phyloP scores from a whole-genome alignment of 2,329 filamentous ascomycete species.

The Periconia sp. region DNA sequence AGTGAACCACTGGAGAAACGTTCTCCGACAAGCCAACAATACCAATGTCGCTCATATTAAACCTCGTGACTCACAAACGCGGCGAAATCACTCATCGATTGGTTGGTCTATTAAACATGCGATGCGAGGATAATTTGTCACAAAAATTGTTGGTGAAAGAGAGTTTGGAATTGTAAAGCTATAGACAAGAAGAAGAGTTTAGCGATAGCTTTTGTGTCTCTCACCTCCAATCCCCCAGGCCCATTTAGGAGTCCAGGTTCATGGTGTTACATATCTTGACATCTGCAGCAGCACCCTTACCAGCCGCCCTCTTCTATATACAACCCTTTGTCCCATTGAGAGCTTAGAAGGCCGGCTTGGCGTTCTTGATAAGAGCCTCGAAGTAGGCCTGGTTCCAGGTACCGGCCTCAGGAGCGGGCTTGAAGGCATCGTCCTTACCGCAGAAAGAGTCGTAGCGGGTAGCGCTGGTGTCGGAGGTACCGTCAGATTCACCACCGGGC shows the following conservation, averaged over 20 bases:
- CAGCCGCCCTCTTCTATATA: constrained; percentile 15
- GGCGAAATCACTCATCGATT: neutral
- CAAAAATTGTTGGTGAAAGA: constrained; percentile 4
- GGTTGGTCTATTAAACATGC: neutral
- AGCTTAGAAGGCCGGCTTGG: constrained; percentile 42
- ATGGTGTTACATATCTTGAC: neutral
- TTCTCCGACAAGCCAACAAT: too few species aligned
- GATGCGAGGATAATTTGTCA: neutral
- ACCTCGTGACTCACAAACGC: neutral
- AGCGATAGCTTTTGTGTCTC: constrained; percentile 6
- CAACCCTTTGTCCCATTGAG: neutral
- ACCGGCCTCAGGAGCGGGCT: constrained; percentile 73
- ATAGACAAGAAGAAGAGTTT: constrained; percentile 12
- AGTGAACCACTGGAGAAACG: too few species aligned
- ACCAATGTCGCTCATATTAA: neutral
- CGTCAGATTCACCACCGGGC: constrained; percentile 65
- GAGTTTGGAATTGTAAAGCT: constrained; percentile 11
- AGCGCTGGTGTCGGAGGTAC: constrained; percentile 51
- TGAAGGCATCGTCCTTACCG: constrained; percentile 60
- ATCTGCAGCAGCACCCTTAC: neutral
- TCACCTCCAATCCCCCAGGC: constrained; percentile 1
- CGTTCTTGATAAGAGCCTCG: constrained; percentile 45
- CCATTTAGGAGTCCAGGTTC: neutral
- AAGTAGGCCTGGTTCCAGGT: constrained; percentile 66
- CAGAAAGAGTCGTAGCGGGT: constrained; percentile 63